A percentile compares a stretch with the other conserved stretches of the same genome.
These are phyloP conservation scores for Trebouxia gelatinosa DNA, from an alignment of 163 green algal genomes.

Conservation along the genomic window DNA sequence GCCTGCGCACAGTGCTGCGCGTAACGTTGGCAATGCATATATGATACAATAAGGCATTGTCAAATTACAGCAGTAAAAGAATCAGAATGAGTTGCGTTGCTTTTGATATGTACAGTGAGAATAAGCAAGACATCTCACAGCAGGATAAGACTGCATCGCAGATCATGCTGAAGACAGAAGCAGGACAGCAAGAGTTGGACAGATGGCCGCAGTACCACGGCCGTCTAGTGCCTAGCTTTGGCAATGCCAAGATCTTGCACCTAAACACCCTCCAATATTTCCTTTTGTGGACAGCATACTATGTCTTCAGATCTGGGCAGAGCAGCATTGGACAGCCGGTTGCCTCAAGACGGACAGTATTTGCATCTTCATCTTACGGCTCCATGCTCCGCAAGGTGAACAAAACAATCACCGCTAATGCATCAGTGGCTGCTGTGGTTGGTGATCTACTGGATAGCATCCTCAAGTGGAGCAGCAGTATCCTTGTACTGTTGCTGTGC, in stretches of 20 bases:
- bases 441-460: too few relatives aligned
- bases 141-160: slow-evolving; percentile 33
- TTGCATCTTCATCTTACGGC: not conserved
- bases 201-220: slow-evolving; percentile 77
- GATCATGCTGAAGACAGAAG: slow-evolving; percentile 60
- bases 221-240: slow-evolving; percentile 37
- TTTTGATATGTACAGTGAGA: not conserved
- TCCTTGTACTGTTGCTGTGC: too few relatives aligned
- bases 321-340: not conserved
- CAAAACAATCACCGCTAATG: too few relatives aligned
- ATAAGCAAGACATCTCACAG: not conserved
- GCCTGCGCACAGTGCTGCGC: not conserved
- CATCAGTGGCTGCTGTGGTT: too few relatives aligned
- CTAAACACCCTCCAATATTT: slow-evolving; percentile 78
- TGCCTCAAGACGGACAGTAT: not conserved
- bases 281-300: slow-evolving; percentile 78
- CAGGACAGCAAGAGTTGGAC: slow-evolving; percentile 55
- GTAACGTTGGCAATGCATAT: not conserved
- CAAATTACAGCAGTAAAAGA: not conserved
- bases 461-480: too few relatives aligned
- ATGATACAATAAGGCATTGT: not conserved
- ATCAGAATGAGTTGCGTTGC: too few relatives aligned
- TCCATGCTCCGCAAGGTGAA: not conserved
- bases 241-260: slow-evolving; percentile 49
- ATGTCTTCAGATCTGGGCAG: slow-evolving; percentile 60